Base-by-base conservation (phyloP, 148 eudicot species). In the Silene conica region DNA sequence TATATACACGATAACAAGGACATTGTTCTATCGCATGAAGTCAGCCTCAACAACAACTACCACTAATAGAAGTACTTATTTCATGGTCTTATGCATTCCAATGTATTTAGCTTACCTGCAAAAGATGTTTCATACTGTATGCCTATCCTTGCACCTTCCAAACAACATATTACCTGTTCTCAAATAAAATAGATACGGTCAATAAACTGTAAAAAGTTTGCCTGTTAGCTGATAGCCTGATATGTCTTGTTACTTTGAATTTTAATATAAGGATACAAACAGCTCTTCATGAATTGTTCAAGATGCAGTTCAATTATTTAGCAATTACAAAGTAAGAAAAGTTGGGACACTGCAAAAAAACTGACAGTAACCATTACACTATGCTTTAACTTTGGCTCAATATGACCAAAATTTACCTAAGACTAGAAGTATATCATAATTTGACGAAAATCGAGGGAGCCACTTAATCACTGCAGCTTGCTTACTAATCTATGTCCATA, bases 81-180 rank as follows among this genome's bases (percentile, higher is more conserved):
- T 16, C 23, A 74, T 38, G 50, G 38, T 62, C 70, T 50, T 14
- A 54, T 38, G 54, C 71, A 21, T 46, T 55, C 6, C 8, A 55
- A 68, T 59, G 28, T 46, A 55, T 55, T 38, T 55, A 57, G 23
- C 26, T 79, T 94, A 94, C 98, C 99, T 64, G 97, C 99, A 89
- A 85, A 96, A 74, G 92, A 86, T 58, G 99, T 90, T 78, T 92
- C 97, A 78, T 89, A 96, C 60, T 89, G 96, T 81, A 96, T 90
- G 82, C 97, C 99, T 81, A 96, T 92, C 74, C 99, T 88, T 69
- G 97, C 94, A 77, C 99, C 96, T 74, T 90, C 94, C 82, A 96
- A 81, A 75, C 97, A 96, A 73, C 99, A 92, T 61, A 96, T 86
- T 55, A 85, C 82, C 98, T 94, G 89, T 73, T 72, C 70, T 23